Conservation (phyloP, 176 grass and related monocot species). For the Carex parvula region DNA sequence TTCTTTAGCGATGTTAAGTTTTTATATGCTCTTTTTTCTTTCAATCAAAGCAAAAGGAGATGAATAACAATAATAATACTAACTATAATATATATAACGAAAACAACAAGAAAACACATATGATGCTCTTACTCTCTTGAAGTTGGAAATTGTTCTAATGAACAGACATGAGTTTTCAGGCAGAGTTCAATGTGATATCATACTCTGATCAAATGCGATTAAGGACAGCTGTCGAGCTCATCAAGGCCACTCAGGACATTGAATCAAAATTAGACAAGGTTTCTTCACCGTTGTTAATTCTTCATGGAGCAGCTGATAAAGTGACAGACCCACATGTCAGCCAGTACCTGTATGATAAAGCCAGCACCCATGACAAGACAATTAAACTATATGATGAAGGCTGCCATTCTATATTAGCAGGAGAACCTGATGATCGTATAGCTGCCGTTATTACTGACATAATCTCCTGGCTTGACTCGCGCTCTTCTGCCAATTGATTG, state of each 20-base stretch:
- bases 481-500: slow-evolving; percentile 29
- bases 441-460: slow-evolving; percentile 65
- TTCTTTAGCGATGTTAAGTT: neutral
- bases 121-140: slow-evolving; percentile 2
- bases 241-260: slow-evolving; percentile 82
- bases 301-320: slow-evolving; percentile 90
- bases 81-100: no score
- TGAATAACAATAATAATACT: neutral
- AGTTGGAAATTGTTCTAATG: neutral
- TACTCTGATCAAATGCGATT: slow-evolving; percentile 87
- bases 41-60: neutral
- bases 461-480: slow-evolving; percentile 82
- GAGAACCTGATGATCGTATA: slow-evolving; percentile 79
- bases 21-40: neutral
- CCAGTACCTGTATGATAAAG: slow-evolving; percentile 65
- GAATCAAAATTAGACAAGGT: slow-evolving; percentile 84
- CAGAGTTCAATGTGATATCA: slow-evolving; percentile 86
- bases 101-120: neutral
- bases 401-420: slow-evolving; percentile 78
- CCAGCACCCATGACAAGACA: slow-evolving; percentile 68
- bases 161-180: slow-evolving; percentile 40
- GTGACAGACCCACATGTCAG: slow-evolving; percentile 88
- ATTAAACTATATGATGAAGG: slow-evolving; percentile 75
- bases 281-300: slow-evolving; percentile 76
- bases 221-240: slow-evolving; percentile 85